Conservation (phyloP, 2,329 filamentous ascomycete species). For the Sarocladium oryzae region DNA sequence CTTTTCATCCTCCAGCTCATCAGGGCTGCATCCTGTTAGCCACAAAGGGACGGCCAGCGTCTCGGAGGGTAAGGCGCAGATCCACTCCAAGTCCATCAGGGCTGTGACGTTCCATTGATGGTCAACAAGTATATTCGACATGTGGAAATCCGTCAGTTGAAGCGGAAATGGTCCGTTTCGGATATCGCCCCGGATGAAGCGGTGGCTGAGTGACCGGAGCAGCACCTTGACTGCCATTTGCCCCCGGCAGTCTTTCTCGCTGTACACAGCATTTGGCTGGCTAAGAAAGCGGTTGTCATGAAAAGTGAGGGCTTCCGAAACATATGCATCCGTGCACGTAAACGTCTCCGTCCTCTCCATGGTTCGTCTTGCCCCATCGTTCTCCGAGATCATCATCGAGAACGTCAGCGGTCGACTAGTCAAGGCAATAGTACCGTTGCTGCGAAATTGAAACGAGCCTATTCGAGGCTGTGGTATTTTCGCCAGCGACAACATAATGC, state of each 20-base stretch:
- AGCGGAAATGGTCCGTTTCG: slow-evolving; percentile 20
- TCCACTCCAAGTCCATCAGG: slow-evolving; percentile 29
- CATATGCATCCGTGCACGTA: slow-evolving; percentile 18
- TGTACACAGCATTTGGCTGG: slow-evolving; percentile 18
- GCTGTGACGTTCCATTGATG: slow-evolving; percentile 27
- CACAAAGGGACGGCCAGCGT: slow-evolving; percentile 16
- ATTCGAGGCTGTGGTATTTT: slow-evolving; percentile 20
- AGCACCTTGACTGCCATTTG: slow-evolving; percentile 19
- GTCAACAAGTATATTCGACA: slow-evolving; percentile 29
- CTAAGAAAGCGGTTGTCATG: slow-evolving; percentile 20
- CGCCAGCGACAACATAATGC: slow-evolving; percentile 20
- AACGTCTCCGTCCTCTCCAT: slow-evolving; percentile 25
- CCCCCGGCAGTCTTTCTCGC: slow-evolving; percentile 18
- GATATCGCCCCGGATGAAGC: slow-evolving; percentile 14
- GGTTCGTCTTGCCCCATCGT: slow-evolving; percentile 22
- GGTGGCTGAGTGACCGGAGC: slow-evolving; percentile 18
- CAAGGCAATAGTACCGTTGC: slow-evolving; percentile 21
- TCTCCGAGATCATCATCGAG: slow-evolving; percentile 23
- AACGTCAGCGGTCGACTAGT: slow-evolving; percentile 24
- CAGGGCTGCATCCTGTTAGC: slow-evolving; percentile 16
- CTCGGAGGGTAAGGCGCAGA: slow-evolving; percentile 21
- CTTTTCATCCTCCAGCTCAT: slow-evolving; percentile 15
- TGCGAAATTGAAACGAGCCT: slow-evolving; percentile 18
- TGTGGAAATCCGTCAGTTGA: slow-evolving; percentile 23
- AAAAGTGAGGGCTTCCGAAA: slow-evolving; percentile 17